Conservation (phyloP, 1,284 basidiomycete species). For the Rhodotorula sp. region DNA sequence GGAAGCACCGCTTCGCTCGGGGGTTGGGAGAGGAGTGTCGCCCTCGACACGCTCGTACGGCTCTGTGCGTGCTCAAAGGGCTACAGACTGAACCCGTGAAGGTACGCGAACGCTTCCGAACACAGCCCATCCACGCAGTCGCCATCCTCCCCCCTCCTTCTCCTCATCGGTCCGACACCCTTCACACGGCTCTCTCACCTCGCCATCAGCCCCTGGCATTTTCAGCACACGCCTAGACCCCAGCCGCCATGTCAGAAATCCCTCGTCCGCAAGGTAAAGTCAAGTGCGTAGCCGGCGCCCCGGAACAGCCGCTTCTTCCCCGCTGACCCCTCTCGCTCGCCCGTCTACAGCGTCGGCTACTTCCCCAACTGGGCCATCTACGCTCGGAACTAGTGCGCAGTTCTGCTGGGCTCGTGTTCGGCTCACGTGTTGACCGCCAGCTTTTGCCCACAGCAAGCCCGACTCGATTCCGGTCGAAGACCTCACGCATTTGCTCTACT, state of each 20-base stretch:
- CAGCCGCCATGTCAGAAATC: not conserved
- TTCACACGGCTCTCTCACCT: not conserved
- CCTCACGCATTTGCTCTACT: constrained; percentile 78
- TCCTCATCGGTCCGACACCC: not conserved
- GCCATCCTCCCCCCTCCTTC: not conserved
- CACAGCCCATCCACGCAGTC: not conserved
- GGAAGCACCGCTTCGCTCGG: not conserved
- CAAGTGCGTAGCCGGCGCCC: constrained; percentile 15
- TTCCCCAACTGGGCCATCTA: constrained; percentile 61
- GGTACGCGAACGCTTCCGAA: not conserved
- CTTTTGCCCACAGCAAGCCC: constrained; percentile 19
- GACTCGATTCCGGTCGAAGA: constrained; percentile 61
- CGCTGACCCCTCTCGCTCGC: not conserved
- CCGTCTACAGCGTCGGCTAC: constrained; percentile 35
- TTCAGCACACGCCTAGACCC: not conserved
- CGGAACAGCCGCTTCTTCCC: not conserved
- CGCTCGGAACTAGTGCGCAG: constrained; percentile 1
- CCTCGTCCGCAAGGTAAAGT: constrained; percentile 33
- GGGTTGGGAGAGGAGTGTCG: no score
- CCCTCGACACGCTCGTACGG: not conserved
- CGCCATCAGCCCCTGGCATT: no score
- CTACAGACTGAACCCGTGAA: not conserved
- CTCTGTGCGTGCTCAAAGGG: constrained; percentile 1
- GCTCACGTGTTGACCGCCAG: not conserved
- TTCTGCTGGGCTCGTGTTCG: no score